These are phyloP conservation scores for Citropsis articulata DNA, from an alignment of 345 rosid genomes.

Conservation along the genomic window DNA sequence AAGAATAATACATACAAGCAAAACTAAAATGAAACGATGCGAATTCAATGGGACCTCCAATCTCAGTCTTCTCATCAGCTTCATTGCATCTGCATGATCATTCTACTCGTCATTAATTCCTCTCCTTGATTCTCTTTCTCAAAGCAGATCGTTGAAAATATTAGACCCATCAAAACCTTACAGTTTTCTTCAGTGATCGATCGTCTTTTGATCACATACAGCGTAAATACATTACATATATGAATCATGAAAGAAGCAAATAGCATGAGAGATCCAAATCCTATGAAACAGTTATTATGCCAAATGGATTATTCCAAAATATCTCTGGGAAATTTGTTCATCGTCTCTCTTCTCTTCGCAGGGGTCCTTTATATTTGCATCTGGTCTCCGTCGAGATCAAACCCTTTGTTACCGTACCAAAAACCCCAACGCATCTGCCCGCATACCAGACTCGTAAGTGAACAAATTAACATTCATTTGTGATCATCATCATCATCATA, in stretches of 20 bases:
- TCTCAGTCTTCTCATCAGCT: background rate
- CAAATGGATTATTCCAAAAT: constrained; percentile 28
- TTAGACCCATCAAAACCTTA: background rate
- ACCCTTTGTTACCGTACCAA: constrained; percentile 19
- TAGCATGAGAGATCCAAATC: background rate
- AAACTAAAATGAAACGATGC: background rate
- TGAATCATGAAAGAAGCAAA: too few relatives aligned
- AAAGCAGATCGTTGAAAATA: background rate
- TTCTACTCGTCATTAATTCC: background rate
- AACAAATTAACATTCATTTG: too few relatives aligned
- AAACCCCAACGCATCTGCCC: background rate
- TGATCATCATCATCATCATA: background rate
- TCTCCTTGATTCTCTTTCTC: background rate
- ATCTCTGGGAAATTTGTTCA: constrained; percentile 13
- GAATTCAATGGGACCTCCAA: background rate
- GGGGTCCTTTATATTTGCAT: constrained; percentile 35
- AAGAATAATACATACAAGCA: too few relatives aligned
- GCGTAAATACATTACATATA: too few relatives aligned
- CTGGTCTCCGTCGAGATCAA: constrained; percentile 17
- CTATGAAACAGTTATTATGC: background rate
- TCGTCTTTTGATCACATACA: too few relatives aligned
- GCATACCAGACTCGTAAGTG: constrained; percentile 27
- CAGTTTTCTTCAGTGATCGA: too few relatives aligned
- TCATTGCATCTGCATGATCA: background rate
- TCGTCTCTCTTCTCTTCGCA: constrained; percentile 31